A percentile compares a stretch with the other conserved stretches of the same genome.
These are phyloP conservation scores for Geotrichum phurueaensis DNA, from an alignment of 1,139 yeast species.

Conservation along the genomic window DNA sequence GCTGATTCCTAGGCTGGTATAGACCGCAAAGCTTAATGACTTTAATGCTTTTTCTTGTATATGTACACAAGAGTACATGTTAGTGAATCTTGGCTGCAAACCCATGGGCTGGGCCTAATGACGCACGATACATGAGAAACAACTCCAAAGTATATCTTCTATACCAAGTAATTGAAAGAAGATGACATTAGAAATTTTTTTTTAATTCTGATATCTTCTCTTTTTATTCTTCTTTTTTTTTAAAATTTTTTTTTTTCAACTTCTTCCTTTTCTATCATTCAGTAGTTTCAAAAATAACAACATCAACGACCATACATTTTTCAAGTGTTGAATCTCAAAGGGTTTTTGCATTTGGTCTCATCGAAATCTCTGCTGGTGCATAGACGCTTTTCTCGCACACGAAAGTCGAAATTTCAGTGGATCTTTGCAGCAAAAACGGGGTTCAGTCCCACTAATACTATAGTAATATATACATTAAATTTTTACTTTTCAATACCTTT, in stretches of 20 bases:
- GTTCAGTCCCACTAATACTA: neutral
- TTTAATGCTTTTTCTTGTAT: neutral
- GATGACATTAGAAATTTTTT: neutral
- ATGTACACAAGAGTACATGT: neutral
- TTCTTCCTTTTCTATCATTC: neutral
- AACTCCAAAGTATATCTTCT: neutral
- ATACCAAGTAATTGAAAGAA: neutral
- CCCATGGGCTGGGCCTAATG: neutral
- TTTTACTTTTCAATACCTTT: neutral
- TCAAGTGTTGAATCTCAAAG: neutral
- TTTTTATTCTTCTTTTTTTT: neutral
- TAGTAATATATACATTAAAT: neutral
- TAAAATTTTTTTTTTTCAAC: neutral
- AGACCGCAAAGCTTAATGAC: neutral
- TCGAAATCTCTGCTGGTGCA: neutral
- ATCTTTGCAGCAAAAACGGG: neutral
- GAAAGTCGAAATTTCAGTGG: neutral
- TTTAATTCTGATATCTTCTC: neutral
- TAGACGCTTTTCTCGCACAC: neutral
- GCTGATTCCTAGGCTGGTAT: neutral
- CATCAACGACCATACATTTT: neutral
- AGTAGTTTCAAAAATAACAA: neutral
- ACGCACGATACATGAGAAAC: neutral
- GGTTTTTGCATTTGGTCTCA: neutral
- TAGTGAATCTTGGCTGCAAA: neutral